These are phyloP conservation scores for Cyberlindnera americana DNA, from an alignment of 805 yeast species.

Conservation along the genomic window DNA sequence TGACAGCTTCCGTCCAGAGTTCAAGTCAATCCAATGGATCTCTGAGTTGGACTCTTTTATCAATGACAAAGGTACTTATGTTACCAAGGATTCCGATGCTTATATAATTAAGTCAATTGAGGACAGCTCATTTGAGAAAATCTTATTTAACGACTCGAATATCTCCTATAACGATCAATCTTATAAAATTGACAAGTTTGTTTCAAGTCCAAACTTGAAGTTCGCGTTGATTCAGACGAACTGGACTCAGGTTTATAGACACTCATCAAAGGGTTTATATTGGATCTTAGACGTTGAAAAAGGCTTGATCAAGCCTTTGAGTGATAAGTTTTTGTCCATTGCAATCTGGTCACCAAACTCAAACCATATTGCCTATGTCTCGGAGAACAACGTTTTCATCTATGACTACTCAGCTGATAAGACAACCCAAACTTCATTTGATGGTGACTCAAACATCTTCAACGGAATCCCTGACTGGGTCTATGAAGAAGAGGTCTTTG, in stretches of 20 bases:
- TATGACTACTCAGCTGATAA: conserved; percentile 33
- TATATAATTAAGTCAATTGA: conserved; percentile 52
- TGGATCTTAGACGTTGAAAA: conserved; percentile 38
- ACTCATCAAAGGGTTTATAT: conserved; percentile 42
- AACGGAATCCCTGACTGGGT: conserved; percentile 95
- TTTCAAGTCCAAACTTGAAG: conserved; percentile 64
- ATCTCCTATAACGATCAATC: conserved; percentile 38
- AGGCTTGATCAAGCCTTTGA: conserved; percentile 23
- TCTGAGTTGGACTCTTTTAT: conserved; percentile 41
- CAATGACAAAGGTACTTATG: conserved; percentile 66
- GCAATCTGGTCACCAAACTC: conserved; percentile 80
- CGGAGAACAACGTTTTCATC: conserved; percentile 65
- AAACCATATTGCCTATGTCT: conserved; percentile 57
- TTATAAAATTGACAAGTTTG: conserved; percentile 48
- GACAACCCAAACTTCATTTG: conserved; percentile 49
- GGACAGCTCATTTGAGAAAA: conserved; percentile 40
- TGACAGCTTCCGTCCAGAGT: conserved; percentile 51
- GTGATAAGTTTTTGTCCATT: conserved; percentile 35
- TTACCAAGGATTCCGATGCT: conserved; percentile 43
- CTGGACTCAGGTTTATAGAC: conserved; percentile 56
- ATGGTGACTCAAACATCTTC: conserved; percentile 68
- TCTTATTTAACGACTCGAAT: conserved; percentile 47
- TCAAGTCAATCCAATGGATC: conserved; percentile 69
- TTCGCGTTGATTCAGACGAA: conserved; percentile 59
- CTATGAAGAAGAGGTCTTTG: conserved; percentile 85